Base-by-base conservation (phyloP, 345 rosid species). In the Hirschfeldia incana region DNA sequence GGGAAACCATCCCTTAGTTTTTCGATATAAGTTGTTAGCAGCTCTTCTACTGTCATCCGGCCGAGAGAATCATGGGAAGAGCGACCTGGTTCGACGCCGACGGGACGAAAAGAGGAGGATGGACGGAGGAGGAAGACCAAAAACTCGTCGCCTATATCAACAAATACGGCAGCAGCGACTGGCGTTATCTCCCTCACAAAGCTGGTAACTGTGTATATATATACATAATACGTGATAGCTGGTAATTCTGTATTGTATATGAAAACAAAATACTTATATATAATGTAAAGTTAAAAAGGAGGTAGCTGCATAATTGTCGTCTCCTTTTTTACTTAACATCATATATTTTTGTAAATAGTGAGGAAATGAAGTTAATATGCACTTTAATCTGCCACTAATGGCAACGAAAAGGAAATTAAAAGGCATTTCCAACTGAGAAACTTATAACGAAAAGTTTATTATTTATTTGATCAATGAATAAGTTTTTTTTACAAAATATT, bases 91-190 rank as follows among this genome's bases (percentile, higher is more conserved):
- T 61, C 17, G 65, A 61, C 5, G 65, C 28, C 68, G 78, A 79
- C 65, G 74, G 82, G 65, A 80, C 85, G 60, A 93, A 85, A 86
- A 91, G 84, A 72, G 98, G 98, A 55, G 93, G 90, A 4, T 91
- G 98, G 97, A 85, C 89, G 8, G 84, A 79, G 0, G 93, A 91
- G 77, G 97, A 91, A 81, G 97, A 93, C 63, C 77, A 81, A 65
- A 88, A 79, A 75, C 88, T 93, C 34, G 66, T 75, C n/a, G 92
- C 88, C 72, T 85, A 63, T 72, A 87, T 93, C 4, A 72, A 74
- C 26, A 60, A 80, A 32, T 74, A 85, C 44, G 97, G 97, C 36
- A 76, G 64, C 53, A 91, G 87, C 74, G 87, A 87, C 29, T 93
- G 98, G 98, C 86, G 88, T 49, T 79, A 83, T 10, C 89, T 91